These are phyloP conservation scores for Lachancea nothofagi DNA, from an alignment of 805 yeast genomes.

Conservation along the genomic window DNA sequence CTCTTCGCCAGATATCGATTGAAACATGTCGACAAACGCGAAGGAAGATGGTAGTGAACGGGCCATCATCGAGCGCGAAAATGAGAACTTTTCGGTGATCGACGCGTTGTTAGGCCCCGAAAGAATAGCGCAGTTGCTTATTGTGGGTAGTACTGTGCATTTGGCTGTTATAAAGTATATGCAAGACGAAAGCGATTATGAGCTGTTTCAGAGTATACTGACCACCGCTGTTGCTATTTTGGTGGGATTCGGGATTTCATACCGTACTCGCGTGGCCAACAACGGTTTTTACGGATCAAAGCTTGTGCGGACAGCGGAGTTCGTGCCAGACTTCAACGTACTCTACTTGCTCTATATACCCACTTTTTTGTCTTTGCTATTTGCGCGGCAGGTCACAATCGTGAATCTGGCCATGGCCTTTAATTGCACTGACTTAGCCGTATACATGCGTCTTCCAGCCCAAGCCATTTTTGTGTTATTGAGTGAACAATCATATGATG, in stretches of 20 bases:
- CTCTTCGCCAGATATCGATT: background rate
- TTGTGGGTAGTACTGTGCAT: constrained; percentile 22
- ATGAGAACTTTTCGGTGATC: constrained; percentile 12
- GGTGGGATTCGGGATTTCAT: constrained; percentile 16
- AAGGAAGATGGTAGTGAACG: constrained; percentile 3
- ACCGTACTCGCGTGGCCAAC: constrained; percentile 9
- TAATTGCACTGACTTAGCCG: constrained; percentile 26
- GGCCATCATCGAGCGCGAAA: background rate
- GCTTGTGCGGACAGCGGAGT: background rate
- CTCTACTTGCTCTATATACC: constrained; percentile 34
- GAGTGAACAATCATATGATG: constrained; percentile 18
- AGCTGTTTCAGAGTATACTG: constrained; percentile 20
- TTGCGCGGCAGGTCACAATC: constrained; percentile 21
- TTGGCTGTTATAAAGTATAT: constrained; percentile 17
- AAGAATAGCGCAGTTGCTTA: constrained; percentile 24
- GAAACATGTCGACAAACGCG: background rate
- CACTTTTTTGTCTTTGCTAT: constrained; percentile 27
- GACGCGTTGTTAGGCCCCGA: constrained; percentile 20
- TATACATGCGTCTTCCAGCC: constrained; percentile 18
- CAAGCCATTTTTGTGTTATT: constrained; percentile 23
- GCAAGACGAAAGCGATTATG: constrained; percentile 14
- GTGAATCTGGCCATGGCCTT: constrained; percentile 31
- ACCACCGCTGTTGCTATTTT: constrained; percentile 21
- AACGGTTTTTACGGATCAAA: constrained; percentile 2
- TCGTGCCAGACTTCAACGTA: constrained; percentile 32